Evolutionary conservation across 2,329 filamentous ascomycete genomes (phyloP).

Genomic region (Botrytis tulipae): DNA sequence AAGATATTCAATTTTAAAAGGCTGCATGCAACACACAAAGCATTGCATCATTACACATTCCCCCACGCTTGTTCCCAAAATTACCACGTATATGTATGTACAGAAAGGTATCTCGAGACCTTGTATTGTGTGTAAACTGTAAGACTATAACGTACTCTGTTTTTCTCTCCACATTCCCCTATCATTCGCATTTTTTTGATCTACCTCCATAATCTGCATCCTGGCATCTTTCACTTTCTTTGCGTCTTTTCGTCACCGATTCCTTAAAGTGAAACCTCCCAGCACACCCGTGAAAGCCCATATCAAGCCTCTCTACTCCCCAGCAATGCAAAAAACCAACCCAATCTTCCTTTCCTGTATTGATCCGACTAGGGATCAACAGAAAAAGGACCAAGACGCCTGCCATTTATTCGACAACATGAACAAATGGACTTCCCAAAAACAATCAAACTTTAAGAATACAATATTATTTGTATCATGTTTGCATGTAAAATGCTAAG

Average conservation of each 20-base stretch:
- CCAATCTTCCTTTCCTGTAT: neutral
- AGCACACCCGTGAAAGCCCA: neutral
- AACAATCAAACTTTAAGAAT: neutral
- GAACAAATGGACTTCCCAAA: neutral
- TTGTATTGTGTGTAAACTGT: neutral
- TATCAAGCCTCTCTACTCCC: no score
- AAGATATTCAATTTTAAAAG: neutral
- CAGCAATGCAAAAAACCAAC: neutral
- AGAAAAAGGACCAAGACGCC: neutral
- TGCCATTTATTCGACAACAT: neutral
- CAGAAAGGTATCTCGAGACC: neutral
- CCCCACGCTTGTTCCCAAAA: neutral
- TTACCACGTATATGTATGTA: neutral
- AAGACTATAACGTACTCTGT: neutral
- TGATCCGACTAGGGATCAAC: neutral
- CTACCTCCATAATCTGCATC: neutral
- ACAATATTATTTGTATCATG: slow-evolving; percentile 13
- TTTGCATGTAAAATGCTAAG: neutral
- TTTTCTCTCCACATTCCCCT: neutral
- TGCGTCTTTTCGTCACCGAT: neutral
- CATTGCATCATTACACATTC: no score
- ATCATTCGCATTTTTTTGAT: neutral
- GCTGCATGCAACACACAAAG: neutral
- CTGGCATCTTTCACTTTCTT: neutral
- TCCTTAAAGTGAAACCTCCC: neutral